Evolutionary conservation across 768 basidiomycete species (phyloP).

Genomic region (Termitomyces sp.): DNA sequence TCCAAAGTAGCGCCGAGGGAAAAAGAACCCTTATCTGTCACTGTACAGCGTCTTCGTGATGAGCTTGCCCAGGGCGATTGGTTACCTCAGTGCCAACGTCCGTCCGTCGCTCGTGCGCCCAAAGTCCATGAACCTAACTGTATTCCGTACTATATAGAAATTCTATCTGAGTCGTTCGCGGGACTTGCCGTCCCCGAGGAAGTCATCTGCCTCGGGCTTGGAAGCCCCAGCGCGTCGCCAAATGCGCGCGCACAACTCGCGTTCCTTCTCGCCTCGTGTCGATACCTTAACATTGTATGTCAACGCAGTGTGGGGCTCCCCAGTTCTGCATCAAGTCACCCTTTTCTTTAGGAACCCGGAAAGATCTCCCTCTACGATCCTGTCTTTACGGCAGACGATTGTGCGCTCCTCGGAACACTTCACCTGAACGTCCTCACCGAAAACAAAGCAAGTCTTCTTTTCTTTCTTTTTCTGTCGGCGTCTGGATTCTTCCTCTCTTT

Average conservation of each 20-base stretch:
- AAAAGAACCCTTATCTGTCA: constrained; percentile 27
- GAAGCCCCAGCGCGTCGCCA: constrained; percentile 59
- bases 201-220: constrained; percentile 68
- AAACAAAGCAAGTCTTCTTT: constrained; percentile 40
- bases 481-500: neutral
- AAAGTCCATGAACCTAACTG: constrained; percentile 9
- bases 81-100: constrained; percentile 52
- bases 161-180: constrained; percentile 27
- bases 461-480: neutral
- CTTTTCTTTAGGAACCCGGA: constrained; percentile 35
- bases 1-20: constrained; percentile 23
- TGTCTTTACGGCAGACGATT: constrained; percentile 62
- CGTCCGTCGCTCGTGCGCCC: constrained; percentile 14
- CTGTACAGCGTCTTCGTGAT: constrained; percentile 36
- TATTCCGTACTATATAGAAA: constrained; percentile 21
- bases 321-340: neutral
- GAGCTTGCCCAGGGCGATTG: constrained; percentile 47
- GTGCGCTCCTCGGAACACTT: constrained; percentile 41
- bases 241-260: constrained; percentile 66
- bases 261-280: constrained; percentile 52
- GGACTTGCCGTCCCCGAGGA: constrained; percentile 20
- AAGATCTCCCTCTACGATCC: constrained; percentile 63
- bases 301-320: neutral
- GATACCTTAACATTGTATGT: constrained; percentile 54
- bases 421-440: constrained; percentile 30